These are phyloP conservation scores for Daldinia decipiens DNA, from an alignment of 495 filamentous ascomycete species.

Conservation along the genomic window DNA sequence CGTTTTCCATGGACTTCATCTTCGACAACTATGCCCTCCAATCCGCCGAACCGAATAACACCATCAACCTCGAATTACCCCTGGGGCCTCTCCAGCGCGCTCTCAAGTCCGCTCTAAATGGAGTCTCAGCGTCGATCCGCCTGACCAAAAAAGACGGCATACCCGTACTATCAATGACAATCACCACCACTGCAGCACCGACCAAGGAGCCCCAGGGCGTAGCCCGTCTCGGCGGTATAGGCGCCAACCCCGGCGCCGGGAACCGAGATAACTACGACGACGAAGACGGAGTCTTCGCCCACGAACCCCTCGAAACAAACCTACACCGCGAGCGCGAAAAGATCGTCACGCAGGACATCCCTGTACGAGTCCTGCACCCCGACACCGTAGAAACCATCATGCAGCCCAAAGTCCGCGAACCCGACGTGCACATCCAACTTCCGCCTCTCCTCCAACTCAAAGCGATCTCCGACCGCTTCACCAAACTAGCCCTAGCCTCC, in stretches of 20 bases:
- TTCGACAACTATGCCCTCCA: slow-evolving; percentile 90
- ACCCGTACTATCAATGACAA: slow-evolving; percentile 85
- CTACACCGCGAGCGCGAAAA: slow-evolving; percentile 76
- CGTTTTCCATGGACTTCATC: slow-evolving; percentile 76
- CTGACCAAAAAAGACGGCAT: slow-evolving; percentile 90
- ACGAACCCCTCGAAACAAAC: slow-evolving; percentile 61
- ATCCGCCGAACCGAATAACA: slow-evolving; percentile 79
- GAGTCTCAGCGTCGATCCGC: slow-evolving; percentile 80
- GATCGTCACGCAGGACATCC: slow-evolving; percentile 93
- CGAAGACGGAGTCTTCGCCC: slow-evolving; percentile 57
- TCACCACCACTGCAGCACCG: slow-evolving; percentile 69
- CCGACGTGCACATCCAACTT: slow-evolving; percentile 92
- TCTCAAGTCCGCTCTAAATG: slow-evolving; percentile 81
- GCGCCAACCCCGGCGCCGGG: slow-evolving; percentile 33
- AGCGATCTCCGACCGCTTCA: slow-evolving; percentile 92
- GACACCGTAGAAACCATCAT: slow-evolving; percentile 83
- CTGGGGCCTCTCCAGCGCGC: slow-evolving; percentile 82
- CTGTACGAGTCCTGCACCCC: slow-evolving; percentile 86
- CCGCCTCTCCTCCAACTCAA: slow-evolving; percentile 86
- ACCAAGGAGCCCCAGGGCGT: slow-evolving; percentile 45
- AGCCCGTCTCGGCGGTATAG: slow-evolving; percentile 35
- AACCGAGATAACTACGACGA: slow-evolving; percentile 40
- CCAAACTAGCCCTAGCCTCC: slow-evolving; percentile 69
- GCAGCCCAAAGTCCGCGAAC: slow-evolving; percentile 89
- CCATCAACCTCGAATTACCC: slow-evolving; percentile 95